Evolutionary conservation across 352 stramenopile genomes (phyloP), one percentile per base, ranked within the genome.

Genomic region (Detonula confervacea): DNA sequence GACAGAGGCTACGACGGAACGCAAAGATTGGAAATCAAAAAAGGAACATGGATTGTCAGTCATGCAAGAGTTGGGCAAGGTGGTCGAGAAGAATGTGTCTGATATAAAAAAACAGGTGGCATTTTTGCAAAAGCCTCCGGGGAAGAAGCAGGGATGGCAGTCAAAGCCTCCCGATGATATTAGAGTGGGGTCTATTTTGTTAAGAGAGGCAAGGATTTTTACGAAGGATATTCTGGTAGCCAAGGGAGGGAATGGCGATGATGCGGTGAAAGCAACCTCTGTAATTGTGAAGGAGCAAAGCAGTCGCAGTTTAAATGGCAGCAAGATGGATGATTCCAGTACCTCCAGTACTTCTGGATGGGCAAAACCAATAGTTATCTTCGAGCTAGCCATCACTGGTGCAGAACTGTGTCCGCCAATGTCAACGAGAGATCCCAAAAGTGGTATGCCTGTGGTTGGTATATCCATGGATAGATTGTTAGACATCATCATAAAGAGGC

Each of bases 141-240:
- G 44, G 16, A 80, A 62, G 73, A 81, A 80, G 46, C 46, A 78
- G 62, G 80, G 65, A 39, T 80, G 78, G 54, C n/a, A 73, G 47
- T 64, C 83, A 56, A 59, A 84, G 29, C 49, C 70, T 46, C 62
- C 67, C 16, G 59, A 80, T 35, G 55, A 83, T 57, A 74, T 84
- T 20, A 67, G 88, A 9, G 62, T 93, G 35, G 88, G 86, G 25
- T 80, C 82, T 14, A 80, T 93, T 54, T 51, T 89, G 25, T 9
- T 91, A 1, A 73, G 83, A 8, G 84, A 93, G 73, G 59, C 73
- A 9, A 56, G 88, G 27, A 86, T 93, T 35, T 93, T 93, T 81
- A 93, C 86, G 0, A 88, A 84, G 52, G 55, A 84, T 52, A 63
- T 84, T 16, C 42, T 84, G 14, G 57, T 70, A 27, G 2, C 42